These are phyloP conservation scores for Diospyros kaki DNA, from an alignment of 148 eudicot species.

Conservation along the genomic window DNA sequence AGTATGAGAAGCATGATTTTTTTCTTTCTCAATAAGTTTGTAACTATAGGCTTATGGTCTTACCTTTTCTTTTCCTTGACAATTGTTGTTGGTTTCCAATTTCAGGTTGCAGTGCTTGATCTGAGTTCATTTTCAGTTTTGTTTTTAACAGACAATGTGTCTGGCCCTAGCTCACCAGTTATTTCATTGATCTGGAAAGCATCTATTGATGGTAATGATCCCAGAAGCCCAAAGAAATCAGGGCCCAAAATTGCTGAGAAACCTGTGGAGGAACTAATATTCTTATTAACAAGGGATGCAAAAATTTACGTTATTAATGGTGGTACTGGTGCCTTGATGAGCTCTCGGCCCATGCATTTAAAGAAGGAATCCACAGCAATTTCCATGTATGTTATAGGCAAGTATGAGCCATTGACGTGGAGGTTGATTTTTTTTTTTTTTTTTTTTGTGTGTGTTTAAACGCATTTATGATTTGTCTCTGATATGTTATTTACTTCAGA, in stretches of 20 bases:
- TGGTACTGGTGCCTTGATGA: constrained; percentile 39
- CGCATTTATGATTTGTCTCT: neutral
- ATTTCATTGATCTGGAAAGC: constrained; percentile 35
- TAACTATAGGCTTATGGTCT: neutral
- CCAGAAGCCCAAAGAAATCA: constrained; percentile 33
- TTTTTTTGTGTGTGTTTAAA: neutral
- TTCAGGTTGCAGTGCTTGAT: constrained; percentile 75
- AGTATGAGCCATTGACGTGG: constrained; percentile 25
- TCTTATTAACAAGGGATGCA: constrained; percentile 56
- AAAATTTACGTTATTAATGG: constrained; percentile 46
- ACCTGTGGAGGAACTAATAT: constrained; percentile 37
- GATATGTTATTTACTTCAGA: constrained; percentile 25
- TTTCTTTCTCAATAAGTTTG: neutral
- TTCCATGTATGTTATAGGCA: constrained; percentile 72
- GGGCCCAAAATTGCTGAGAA: constrained; percentile 30
- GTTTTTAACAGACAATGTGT: constrained; percentile 38
- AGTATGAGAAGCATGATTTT: constrained; percentile 20
- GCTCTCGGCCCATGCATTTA: constrained; percentile 42
- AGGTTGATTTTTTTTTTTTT: constrained; percentile 6
- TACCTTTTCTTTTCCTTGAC: neutral
- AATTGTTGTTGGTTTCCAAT: constrained; percentile 2
- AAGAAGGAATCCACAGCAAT: constrained; percentile 51
- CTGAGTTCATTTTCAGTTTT: constrained; percentile 42
- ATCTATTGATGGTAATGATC: constrained; percentile 19
- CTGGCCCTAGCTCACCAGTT: constrained; percentile 35